Evolutionary conservation across 2,329 filamentous ascomycete species (phyloP).

Genomic region (Ilyonectria destructans): DNA sequence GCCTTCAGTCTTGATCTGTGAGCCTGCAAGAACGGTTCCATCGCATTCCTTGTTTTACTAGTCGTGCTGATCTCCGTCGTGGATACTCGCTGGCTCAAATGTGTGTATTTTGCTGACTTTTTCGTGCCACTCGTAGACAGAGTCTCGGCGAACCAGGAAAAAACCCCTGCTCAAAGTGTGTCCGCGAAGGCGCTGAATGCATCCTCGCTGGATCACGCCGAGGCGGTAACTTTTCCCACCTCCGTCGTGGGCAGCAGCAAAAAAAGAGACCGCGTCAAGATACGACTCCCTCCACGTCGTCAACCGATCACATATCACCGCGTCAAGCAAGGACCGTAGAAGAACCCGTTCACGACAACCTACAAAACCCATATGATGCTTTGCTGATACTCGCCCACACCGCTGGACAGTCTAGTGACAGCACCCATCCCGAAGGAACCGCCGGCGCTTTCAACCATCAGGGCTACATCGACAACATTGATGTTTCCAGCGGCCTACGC

Average conservation of each 20-base stretch:
- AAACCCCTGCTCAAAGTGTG: conserved; percentile 31
- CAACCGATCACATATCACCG: conserved; percentile 27
- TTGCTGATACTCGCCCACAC: conserved; percentile 25
- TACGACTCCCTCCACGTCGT: conserved; percentile 20
- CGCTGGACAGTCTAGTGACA: conserved; percentile 11
- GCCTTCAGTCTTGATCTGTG: not conserved
- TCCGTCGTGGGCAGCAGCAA: conserved; percentile 23
- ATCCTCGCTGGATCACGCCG: conserved; percentile 24
- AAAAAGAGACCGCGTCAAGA: conserved; percentile 8
- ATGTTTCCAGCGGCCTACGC: not conserved
- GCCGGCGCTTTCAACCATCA: not conserved
- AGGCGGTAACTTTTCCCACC: conserved; percentile 31
- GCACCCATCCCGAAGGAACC: not conserved
- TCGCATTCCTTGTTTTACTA: not conserved
- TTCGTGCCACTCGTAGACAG: conserved; percentile 9
- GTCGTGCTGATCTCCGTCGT: not conserved
- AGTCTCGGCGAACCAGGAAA: conserved; percentile 25
- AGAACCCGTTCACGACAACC: conserved; percentile 19
- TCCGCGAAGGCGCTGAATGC: conserved; percentile 32
- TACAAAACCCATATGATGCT: conserved; percentile 23
- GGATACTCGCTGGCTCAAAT: not conserved
- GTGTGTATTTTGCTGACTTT: not conserved
- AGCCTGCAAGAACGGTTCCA: not conserved
- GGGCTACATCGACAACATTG: not conserved
- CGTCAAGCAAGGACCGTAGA: conserved; percentile 12